phyloP scores from a whole-genome alignment of 192 early-diverging fungal genomes.

The Coemansia sp. region DNA sequence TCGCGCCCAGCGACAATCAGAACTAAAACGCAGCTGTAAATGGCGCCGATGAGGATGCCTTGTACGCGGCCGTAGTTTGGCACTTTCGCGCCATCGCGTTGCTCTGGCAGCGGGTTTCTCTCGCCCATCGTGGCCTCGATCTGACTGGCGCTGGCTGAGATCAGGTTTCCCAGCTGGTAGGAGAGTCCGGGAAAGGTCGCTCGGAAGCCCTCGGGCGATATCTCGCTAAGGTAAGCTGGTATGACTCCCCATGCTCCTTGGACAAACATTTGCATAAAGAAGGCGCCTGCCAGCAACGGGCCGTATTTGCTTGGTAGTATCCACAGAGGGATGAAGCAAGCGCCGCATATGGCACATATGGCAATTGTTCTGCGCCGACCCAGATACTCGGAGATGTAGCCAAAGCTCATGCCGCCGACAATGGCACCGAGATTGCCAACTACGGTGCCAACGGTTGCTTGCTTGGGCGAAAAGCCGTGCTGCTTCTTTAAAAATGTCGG shows the following conservation, averaged over 20 bases:
- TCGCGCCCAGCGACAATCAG: conserved; percentile 61
- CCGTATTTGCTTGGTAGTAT: conserved; percentile 50
- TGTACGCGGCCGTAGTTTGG: conserved; percentile 59
- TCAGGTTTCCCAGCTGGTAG: conserved; percentile 77
- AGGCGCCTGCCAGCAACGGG: conserved; percentile 42
- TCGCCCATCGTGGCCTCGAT: conserved; percentile 63
- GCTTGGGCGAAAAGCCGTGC: conserved; percentile 56
- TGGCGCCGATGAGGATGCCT: conserved; percentile 63
- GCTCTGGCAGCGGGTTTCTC: conserved; percentile 53
- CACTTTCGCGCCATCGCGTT: conserved; percentile 48
- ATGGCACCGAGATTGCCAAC: conserved; percentile 72
- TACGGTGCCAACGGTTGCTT: conserved; percentile 63
- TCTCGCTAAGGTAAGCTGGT: conserved; percentile 70
- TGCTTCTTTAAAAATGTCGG: conserved; percentile 70
- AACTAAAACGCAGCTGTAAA: conserved; percentile 49
- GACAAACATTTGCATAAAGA: conserved; percentile 55
- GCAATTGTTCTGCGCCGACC: conserved; percentile 67
- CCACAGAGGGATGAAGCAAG: conserved; percentile 73
- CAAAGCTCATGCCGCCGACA: conserved; percentile 67
- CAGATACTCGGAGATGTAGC: conserved; percentile 69
- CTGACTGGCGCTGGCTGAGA: conserved; percentile 60
- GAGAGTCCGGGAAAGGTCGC: conserved; percentile 72
- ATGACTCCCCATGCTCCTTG: conserved; percentile 64
- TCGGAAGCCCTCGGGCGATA: conserved; percentile 69
- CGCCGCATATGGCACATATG: conserved; percentile 55